A percentile compares a stretch with the other conserved stretches of the same genome.
Conservation (phyloP, 164 flowering plant species). For the Berberis thunbergii region DNA sequence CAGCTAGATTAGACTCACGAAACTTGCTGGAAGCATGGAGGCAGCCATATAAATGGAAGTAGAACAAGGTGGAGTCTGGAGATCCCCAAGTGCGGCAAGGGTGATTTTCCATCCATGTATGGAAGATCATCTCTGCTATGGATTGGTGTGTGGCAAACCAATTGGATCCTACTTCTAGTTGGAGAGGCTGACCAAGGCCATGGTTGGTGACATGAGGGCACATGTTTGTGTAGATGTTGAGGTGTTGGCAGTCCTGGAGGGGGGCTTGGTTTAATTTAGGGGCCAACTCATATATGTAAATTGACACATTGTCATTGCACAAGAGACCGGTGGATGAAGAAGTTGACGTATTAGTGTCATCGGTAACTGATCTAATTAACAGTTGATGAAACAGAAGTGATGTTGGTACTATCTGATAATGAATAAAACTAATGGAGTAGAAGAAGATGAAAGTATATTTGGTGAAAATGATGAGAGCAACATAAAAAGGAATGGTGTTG, state of each 20-base stretch:
- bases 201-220: constrained; percentile 46
- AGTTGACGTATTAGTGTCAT: too few relatives aligned
- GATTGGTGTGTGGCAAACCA: constrained; percentile 55
- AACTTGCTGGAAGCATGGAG: constrained; percentile 41
- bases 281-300: constrained; percentile 41
- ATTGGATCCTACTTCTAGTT: too few relatives aligned
- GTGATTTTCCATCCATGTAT: constrained; percentile 24
- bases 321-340: too few relatives aligned
- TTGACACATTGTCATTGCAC: constrained; percentile 9
- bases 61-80: constrained; percentile 11
- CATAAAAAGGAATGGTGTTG: too few relatives aligned
- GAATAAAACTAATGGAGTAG: too few relatives aligned
- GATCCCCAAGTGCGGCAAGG: constrained; percentile 27
- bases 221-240: constrained; percentile 44
- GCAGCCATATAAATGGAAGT: constrained; percentile 29
- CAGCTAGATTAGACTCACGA: constrained; percentile 22
- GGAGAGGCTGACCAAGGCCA: constrained; percentile 43
- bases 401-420: too few relatives aligned
- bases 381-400: too few relatives aligned
- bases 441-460: too few relatives aligned
- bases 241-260: constrained; percentile 28
- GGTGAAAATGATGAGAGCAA: too few relatives aligned
- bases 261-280: constrained; percentile 35
- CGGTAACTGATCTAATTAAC: too few relatives aligned
- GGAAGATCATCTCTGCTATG: constrained; percentile 52